Conservation (phyloP, 495 filamentous ascomycete genomes). For the Penicilliopsis zonata region DNA sequence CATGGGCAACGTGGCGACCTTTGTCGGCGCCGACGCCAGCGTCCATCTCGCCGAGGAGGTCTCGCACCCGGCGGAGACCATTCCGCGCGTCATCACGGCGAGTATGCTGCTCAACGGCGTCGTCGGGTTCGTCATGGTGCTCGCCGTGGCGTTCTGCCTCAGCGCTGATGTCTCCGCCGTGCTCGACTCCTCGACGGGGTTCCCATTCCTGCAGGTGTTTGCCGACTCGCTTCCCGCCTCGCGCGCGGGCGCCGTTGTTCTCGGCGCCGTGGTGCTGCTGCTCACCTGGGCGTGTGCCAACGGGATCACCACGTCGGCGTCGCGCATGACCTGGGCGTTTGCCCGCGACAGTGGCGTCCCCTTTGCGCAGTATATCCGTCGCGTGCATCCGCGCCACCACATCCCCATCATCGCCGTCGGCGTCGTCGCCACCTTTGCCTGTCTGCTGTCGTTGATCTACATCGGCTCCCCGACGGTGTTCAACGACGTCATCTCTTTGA, state of each 20-base stretch:
- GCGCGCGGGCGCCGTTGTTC: slow-evolving; percentile 12
- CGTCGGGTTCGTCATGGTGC: slow-evolving; percentile 27
- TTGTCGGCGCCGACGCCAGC: slow-evolving; percentile 23
- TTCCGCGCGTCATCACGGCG: slow-evolving; percentile 32
- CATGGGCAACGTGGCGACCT: slow-evolving; percentile 26
- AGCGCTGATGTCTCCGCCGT: slow-evolving; percentile 24
- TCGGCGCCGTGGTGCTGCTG: slow-evolving; percentile 21
- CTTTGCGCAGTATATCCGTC: slow-evolving; percentile 21
- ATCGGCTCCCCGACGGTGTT: slow-evolving; percentile 38
- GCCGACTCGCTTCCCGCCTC: slow-evolving; percentile 8
- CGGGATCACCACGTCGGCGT: slow-evolving; percentile 31
- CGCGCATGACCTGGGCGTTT: slow-evolving; percentile 39
- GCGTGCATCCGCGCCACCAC: slow-evolving; percentile 14
- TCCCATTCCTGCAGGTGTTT: slow-evolving; percentile 39
- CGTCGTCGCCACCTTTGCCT: slow-evolving; percentile 21
- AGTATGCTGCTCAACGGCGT: slow-evolving; percentile 32
- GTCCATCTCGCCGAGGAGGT: slow-evolving; percentile 36
- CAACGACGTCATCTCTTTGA: slow-evolving; percentile 39
- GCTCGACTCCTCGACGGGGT: slow-evolving; percentile 24
- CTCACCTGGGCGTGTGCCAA: slow-evolving; percentile 20
- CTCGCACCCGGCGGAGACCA: slow-evolving; percentile 21
- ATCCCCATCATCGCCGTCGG: slow-evolving; percentile 26
- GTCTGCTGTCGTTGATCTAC: slow-evolving; percentile 27
- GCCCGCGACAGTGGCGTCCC: slow-evolving; percentile 32
- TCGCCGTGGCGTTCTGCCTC: slow-evolving; percentile 32